phyloP scores from a whole-genome alignment of 2,329 filamentous ascomycete species.

The Neurospora crassa region DNA sequence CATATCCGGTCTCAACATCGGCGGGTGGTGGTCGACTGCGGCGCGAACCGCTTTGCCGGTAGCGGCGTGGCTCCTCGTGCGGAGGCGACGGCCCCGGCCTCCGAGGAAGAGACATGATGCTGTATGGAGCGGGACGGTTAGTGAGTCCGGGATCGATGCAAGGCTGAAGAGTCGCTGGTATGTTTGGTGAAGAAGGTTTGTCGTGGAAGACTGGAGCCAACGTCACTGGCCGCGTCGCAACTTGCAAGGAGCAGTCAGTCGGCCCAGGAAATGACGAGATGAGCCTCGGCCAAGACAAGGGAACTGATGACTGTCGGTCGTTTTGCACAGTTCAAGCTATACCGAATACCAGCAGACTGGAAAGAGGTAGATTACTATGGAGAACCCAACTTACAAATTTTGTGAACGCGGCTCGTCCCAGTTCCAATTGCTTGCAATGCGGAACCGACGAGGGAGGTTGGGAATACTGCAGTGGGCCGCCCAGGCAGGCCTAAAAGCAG shows the following conservation, averaged over 20 bases:
- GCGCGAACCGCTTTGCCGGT: slow-evolving; percentile 59
- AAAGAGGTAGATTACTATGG: neutral
- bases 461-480: neutral
- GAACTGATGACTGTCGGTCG: neutral
- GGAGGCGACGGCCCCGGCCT: slow-evolving; percentile 55
- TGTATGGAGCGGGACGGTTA: slow-evolving; percentile 20
- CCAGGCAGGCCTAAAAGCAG: neutral
- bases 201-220: neutral
- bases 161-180: neutral
- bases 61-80: slow-evolving; percentile 52
- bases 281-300: neutral
- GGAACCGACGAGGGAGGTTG: neutral
- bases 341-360: neutral
- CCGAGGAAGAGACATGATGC: slow-evolving; percentile 52
- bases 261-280: neutral
- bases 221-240: neutral
- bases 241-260: neutral
- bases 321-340: neutral
- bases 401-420: neutral
- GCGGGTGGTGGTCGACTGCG: slow-evolving; percentile 44
- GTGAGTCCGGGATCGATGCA: slow-evolving; percentile 3
- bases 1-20: slow-evolving; percentile 60
- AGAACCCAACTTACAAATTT: neutral
- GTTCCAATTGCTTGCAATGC: neutral
- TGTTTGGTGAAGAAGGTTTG: neutral